Conservation (phyloP, 257 asterid genomes). For the Solanum corneliomulleri region DNA sequence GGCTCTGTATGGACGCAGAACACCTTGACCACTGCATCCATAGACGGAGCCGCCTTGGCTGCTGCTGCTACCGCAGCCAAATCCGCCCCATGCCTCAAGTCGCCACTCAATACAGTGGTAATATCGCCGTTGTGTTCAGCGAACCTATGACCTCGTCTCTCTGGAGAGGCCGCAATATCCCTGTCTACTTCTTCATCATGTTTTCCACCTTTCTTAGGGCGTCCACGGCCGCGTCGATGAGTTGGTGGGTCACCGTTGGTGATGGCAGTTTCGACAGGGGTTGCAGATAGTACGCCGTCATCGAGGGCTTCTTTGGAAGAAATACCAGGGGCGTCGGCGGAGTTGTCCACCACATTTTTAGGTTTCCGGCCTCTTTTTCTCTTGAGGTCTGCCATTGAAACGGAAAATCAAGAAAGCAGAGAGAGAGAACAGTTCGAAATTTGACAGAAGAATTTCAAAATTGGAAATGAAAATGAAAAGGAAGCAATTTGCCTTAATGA, state of each 20-base stretch:
- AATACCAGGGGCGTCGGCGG: neutral
- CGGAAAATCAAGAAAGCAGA: neutral
- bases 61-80: neutral
- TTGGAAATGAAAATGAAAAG: neutral
- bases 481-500: neutral
- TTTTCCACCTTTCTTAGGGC: neutral
- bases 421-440: neutral
- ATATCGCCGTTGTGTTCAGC: neutral
- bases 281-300: neutral
- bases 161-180: neutral
- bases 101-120: neutral
- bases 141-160: neutral
- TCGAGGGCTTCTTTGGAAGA: neutral
- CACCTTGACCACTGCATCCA: slow-evolving; percentile 23
- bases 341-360: neutral
- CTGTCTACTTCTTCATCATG: neutral
- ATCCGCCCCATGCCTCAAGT: neutral
- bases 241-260: neutral
- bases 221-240: slow-evolving; percentile 2
- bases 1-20: slow-evolving; percentile 16
- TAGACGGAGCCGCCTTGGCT: neutral
- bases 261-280: neutral
- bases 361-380: slow-evolving; percentile 17
- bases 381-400: slow-evolving; percentile 1
- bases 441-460: neutral